These are phyloP conservation scores for Zelopaecilomyces penicillatus DNA, from an alignment of 2,329 filamentous ascomycete genomes.

Conservation along the genomic window DNA sequence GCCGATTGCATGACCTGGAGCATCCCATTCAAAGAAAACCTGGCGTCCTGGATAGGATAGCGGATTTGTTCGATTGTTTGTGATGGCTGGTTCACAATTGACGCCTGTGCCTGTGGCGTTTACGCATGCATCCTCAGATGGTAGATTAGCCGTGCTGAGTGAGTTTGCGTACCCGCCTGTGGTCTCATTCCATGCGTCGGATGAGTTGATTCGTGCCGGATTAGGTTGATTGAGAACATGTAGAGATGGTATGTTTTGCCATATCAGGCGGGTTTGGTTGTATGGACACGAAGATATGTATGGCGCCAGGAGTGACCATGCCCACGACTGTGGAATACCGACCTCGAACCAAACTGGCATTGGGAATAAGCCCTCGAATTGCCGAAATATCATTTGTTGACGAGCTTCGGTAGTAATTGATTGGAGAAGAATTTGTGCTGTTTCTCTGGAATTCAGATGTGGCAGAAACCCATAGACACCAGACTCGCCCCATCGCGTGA, in stretches of 20 bases:
- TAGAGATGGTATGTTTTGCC: conserved; percentile 76
- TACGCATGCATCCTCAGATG: conserved; percentile 43
- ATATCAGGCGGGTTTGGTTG: conserved; percentile 65
- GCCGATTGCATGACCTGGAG: conserved; percentile 57
- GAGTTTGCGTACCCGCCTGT: conserved; percentile 50
- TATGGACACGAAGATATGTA: conserved; percentile 71
- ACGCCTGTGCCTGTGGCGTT: conserved; percentile 45
- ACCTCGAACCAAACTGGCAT: conserved; percentile 78
- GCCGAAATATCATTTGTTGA: conserved; percentile 78
- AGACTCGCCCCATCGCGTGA: conserved; percentile 74
- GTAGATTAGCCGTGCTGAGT: conserved; percentile 38
- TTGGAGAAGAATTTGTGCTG: conserved; percentile 63
- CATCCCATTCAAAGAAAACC: conserved; percentile 66
- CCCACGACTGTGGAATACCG: conserved; percentile 76
- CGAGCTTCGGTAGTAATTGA: conserved; percentile 72
- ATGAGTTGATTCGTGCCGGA: conserved; percentile 56
- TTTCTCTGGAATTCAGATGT: conserved; percentile 68
- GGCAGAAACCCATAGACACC: conserved; percentile 75
- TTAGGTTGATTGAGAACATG: conserved; percentile 70
- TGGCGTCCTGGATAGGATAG: conserved; percentile 67
- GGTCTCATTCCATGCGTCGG: conserved; percentile 55
- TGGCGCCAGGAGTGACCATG: conserved; percentile 72
- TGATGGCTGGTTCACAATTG: conserved; percentile 56
- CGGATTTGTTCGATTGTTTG: conserved; percentile 59
- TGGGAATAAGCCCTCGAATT: conserved; percentile 70